Evolutionary conservation across 495 filamentous ascomycete species (phyloP), one percentile per base, ranked within the genome.

Genomic region (Sordaria brevicollis): DNA sequence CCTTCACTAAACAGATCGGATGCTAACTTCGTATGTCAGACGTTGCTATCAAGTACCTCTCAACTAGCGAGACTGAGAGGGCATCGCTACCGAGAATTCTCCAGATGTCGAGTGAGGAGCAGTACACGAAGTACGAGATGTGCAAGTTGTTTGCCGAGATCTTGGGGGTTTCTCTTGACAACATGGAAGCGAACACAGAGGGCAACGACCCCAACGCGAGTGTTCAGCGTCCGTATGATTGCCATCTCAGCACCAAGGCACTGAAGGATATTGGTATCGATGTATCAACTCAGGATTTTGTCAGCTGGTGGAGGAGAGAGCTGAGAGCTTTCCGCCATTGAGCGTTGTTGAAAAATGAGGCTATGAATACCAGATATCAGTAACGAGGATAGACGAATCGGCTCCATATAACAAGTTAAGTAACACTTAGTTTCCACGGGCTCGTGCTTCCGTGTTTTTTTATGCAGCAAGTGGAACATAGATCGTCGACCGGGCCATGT

Each of bases 71-170:
- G 71, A 76, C 9, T 43, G 81, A 86, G 35, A 73, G 78, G 49
- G 73, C 79, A 2, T 70, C 72, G 15, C 78, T 96, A 68, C 93
- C 93, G 1, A 85, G 79, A 66, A 87, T 93, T 67, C 83, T 97
- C 17, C 94, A 97, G 71, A 96, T 97, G 83, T 91, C 90, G 3
- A 91, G 91, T 31, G 93, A 97, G 80, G 92, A 95, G 71, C 85
- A 85, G 71, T 91, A 89, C 81, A 97, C 94, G 62, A 97, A 97
- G 83, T 97, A 94, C 76, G 89, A 94, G 79, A 97, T 97, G 57
- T 94, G 91, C 76, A 81, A 93, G 81, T 81, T 87, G 21, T 87
- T 97, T 75, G 91, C 88, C 17, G 89, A 93, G 71, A 92, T 97
- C 69, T 85, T 94, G 82, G 93, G 92, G 1, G 77, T 96, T 66